Evolutionary conservation across 2,329 filamentous ascomycete genomes (phyloP).

Genomic region (Clarireedia sp.): DNA sequence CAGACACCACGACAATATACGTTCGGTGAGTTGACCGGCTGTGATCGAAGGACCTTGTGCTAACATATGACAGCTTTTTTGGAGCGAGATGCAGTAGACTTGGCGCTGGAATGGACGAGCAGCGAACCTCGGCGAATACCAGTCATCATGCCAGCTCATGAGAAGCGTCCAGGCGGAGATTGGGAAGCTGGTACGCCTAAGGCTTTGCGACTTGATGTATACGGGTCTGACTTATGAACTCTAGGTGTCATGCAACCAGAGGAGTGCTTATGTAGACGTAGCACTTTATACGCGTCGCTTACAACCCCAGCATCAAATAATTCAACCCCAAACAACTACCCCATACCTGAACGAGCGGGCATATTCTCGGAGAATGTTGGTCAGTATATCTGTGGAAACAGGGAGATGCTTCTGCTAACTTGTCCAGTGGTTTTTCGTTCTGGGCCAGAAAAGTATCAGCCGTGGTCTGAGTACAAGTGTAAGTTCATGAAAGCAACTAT

Average conservation of each 20-base stretch:
- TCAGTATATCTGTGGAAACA: slow-evolving; percentile 31
- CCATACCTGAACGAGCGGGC: slow-evolving; percentile 61
- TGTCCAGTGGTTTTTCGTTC: slow-evolving; percentile 58
- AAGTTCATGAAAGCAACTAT: neutral
- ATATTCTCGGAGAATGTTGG: slow-evolving; percentile 63
- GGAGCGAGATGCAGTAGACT: slow-evolving; percentile 50
- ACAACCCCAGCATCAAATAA: slow-evolving; percentile 49
- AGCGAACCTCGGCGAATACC: slow-evolving; percentile 26
- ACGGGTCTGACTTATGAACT: slow-evolving; percentile 4
- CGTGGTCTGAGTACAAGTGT: slow-evolving; percentile 43
- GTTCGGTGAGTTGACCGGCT: slow-evolving; percentile 34
- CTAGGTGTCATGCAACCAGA: slow-evolving; percentile 53
- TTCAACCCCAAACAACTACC: slow-evolving; percentile 50
- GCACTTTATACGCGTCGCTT: slow-evolving; percentile 63
- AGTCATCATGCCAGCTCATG: slow-evolving; percentile 49
- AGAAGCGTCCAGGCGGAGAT: slow-evolving; percentile 69
- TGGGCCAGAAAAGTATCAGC: slow-evolving; percentile 57
- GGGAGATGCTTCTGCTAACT: neutral
- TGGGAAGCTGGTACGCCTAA: slow-evolving; percentile 55
- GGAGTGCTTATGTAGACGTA: slow-evolving; percentile 67
- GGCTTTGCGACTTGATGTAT: neutral
- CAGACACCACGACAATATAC: slow-evolving; percentile 29
- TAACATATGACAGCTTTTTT: slow-evolving; percentile 35
- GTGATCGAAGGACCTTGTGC: neutral
- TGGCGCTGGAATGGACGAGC: slow-evolving; percentile 50